These are phyloP conservation scores for Nemania sp. DNA, from an alignment of 2,329 filamentous ascomycete genomes.

Conservation along the genomic window DNA sequence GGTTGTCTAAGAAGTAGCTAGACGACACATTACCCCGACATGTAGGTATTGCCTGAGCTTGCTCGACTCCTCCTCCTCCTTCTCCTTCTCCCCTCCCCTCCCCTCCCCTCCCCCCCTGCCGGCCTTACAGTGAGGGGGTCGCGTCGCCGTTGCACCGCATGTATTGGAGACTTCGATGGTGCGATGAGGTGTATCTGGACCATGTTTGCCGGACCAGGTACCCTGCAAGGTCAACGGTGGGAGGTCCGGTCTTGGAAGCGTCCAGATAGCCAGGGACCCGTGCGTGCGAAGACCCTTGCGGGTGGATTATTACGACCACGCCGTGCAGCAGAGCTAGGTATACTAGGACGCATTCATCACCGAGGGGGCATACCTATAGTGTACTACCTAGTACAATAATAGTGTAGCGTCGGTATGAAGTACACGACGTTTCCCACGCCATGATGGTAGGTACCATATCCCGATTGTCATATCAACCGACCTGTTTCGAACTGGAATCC, in stretches of 20 bases:
- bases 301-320: slow-evolving; percentile 16
- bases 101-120: too few relatives aligned
- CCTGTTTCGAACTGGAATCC: slow-evolving; percentile 20
- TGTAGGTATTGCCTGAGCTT: not conserved
- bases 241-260: too few relatives aligned
- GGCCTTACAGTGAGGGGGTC: slow-evolving; percentile 29
- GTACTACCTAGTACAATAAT: too few relatives aligned
- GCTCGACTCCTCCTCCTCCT: not conserved
- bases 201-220: slow-evolving; percentile 24
- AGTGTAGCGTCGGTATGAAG: too few relatives aligned
- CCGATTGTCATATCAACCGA: slow-evolving; percentile 16
- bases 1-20: not conserved
- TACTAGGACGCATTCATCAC: slow-evolving; percentile 25
- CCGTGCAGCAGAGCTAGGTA: slow-evolving; percentile 16
- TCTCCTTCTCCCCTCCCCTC: too few relatives aligned
- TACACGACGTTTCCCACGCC: slow-evolving; percentile 3
- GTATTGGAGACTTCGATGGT: slow-evolving; percentile 19
- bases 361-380: slow-evolving; percentile 21
- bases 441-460: slow-evolving; percentile 7
- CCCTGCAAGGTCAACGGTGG: slow-evolving; percentile 23
- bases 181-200: slow-evolving; percentile 21
- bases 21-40: not conserved
- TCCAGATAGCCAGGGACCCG: slow-evolving; percentile 20
- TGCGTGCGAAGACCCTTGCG: slow-evolving; percentile 22
- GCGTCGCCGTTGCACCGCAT: slow-evolving; percentile 24